Conservation (phyloP, 2,329 filamentous ascomycete species). For the Aspergillus ustus region DNA sequence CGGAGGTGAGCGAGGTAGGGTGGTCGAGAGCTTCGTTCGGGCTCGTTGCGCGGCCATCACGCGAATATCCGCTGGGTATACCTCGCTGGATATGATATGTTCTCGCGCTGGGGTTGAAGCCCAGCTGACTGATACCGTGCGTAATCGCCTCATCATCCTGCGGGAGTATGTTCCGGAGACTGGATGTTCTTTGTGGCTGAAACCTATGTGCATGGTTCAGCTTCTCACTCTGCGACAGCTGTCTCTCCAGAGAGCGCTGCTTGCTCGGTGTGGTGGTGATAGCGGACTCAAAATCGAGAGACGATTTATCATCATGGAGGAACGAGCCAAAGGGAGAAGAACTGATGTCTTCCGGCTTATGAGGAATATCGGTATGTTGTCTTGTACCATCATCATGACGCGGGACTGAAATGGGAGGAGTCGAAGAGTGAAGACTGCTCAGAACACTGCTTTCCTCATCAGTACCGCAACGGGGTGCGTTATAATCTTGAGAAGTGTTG, state of each 20-base stretch:
- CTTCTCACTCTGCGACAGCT: slow-evolving; percentile 39
- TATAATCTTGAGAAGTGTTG: slow-evolving; percentile 40
- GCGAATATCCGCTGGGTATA: slow-evolving; percentile 33
- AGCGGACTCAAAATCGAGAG: slow-evolving; percentile 49
- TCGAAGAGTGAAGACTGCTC: slow-evolving; percentile 46
- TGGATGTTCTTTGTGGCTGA: slow-evolving; percentile 39
- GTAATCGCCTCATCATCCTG: slow-evolving; percentile 38
- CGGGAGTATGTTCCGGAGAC: slow-evolving; percentile 41
- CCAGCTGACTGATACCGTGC: slow-evolving; percentile 22
- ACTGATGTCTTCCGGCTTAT: slow-evolving; percentile 43
- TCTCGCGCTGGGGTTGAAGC: slow-evolving; percentile 29
- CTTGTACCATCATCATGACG: slow-evolving; percentile 38
- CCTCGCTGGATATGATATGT: slow-evolving; percentile 30
- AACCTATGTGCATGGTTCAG: slow-evolving; percentile 32
- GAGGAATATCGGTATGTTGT: slow-evolving; percentile 36
- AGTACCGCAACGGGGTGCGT: slow-evolving; percentile 40
- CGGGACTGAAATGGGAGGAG: slow-evolving; percentile 52
- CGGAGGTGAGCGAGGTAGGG: slow-evolving; percentile 50
- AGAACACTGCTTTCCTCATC: slow-evolving; percentile 46
- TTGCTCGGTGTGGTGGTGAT: slow-evolving; percentile 47
- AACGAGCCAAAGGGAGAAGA: slow-evolving; percentile 49
- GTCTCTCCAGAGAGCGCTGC: slow-evolving; percentile 44
- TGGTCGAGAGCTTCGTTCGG: slow-evolving; percentile 39
- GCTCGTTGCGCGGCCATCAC: slow-evolving; percentile 27
- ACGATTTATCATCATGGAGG: slow-evolving; percentile 44